Conservation (phyloP, 2,329 filamentous ascomycete genomes). For the Colletotrichum somersetense region DNA sequence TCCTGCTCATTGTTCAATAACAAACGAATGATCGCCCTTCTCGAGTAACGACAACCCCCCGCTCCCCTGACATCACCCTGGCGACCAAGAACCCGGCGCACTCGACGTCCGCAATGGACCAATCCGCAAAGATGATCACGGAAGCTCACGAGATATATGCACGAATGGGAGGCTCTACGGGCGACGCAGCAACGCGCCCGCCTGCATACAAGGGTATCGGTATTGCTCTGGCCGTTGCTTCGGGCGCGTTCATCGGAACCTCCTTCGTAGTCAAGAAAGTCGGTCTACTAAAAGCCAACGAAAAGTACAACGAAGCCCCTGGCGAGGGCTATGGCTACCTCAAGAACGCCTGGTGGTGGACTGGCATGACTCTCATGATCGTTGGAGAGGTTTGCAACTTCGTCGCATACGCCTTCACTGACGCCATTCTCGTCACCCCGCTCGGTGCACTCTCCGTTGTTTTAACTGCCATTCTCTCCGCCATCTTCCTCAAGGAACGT, state of each 20-base stretch:
- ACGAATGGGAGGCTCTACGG: conserved; percentile 37
- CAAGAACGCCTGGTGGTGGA: conserved; percentile 96
- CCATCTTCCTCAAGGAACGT: conserved; percentile 95
- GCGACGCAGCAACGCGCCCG: conserved; percentile 54
- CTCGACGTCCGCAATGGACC: conserved; percentile 32
- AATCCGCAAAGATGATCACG: conserved; percentile 32
- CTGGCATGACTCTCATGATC: conserved; percentile 97
- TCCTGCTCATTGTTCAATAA: neutral
- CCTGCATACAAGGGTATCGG: conserved; percentile 85
- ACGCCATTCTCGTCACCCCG: conserved; percentile 94
- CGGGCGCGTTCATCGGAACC: conserved; percentile 91
- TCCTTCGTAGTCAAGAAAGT: conserved; percentile 98
- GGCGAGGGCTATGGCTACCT: conserved; percentile 98
- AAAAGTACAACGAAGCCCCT: conserved; percentile 95
- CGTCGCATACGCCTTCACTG: conserved; percentile 95
- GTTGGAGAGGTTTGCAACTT: conserved; percentile 97
- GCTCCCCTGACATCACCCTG: conserved; percentile 25
- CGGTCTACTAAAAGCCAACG: conserved; percentile 90
- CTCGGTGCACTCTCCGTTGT: conserved; percentile 93
- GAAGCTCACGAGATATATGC: conserved; percentile 40
- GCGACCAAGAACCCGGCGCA: conserved; percentile 35
- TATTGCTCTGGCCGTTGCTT: conserved; percentile 85
- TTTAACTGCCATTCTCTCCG: conserved; percentile 89
- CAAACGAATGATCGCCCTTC: conserved; percentile 30
- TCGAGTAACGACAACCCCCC: conserved; percentile 24